These are phyloP conservation scores for Zasmidium angulare DNA, from an alignment of 2,329 filamentous ascomycete species.

Conservation along the genomic window DNA sequence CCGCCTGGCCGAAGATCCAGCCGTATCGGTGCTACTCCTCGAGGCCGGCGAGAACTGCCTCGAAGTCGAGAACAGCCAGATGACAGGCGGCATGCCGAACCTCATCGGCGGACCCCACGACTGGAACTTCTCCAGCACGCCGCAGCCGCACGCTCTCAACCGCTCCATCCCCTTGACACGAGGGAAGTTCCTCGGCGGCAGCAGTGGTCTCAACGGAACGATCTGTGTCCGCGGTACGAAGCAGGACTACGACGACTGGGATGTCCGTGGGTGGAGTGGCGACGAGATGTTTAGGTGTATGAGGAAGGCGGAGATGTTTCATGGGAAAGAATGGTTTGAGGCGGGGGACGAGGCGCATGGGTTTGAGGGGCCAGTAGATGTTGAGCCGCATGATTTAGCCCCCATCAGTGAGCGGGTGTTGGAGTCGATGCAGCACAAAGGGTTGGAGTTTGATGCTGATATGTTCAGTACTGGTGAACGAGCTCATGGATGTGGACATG, in stretches of 20 bases:
- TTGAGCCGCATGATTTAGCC: conserved; percentile 42
- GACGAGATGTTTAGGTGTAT: conserved; percentile 29
- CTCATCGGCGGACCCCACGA: neutral
- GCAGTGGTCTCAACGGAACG: conserved; percentile 42
- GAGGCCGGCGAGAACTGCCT: conserved; percentile 7
- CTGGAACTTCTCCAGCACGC: neutral
- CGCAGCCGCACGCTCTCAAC: conserved; percentile 24
- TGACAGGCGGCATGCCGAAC: neutral
- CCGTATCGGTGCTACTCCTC: conserved; percentile 30
- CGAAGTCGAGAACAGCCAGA: neutral
- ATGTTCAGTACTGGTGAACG: conserved; percentile 43
- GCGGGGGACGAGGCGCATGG: conserved; percentile 21
- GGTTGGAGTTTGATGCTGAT: conserved; percentile 23
- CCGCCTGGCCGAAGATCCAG: conserved; percentile 26
- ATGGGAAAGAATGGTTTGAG: conserved; percentile 24
- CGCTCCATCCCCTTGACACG: conserved; percentile 43
- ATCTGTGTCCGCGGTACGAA: conserved; percentile 44
- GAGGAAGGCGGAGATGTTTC: conserved; percentile 25
- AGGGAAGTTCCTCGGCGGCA: conserved; percentile 44
- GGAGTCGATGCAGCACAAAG: conserved; percentile 23
- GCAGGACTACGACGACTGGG: conserved; percentile 41
- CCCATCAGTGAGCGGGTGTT: conserved; percentile 23
- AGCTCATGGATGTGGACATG: conserved; percentile 57
- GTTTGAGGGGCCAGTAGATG: conserved; percentile 21
- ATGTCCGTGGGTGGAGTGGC: conserved; percentile 25